Base-by-base conservation (phyloP, 2,329 filamentous ascomycete genomes). In the Xylariaceae sp. region DNA sequence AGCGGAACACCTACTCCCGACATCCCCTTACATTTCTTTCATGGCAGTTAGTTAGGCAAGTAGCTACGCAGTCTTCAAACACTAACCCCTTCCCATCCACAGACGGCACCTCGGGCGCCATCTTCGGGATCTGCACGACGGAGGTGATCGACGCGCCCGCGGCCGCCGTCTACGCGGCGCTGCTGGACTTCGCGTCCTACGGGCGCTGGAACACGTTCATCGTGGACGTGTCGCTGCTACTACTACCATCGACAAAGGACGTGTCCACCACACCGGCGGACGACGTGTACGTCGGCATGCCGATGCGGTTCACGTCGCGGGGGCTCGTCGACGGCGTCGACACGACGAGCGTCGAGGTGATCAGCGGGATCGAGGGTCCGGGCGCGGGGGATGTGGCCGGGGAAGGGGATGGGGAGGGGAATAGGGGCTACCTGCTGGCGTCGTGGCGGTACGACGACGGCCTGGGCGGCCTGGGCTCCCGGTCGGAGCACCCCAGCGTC, bases 141-240 rank as follows among this genome's bases (percentile, higher is more conserved):
- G 44, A 65, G 2, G 9, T 63, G 12, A 64, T 70, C 54, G 40
- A 56, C 49, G 64, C 66, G 1, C 40, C 56, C 0, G 52, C 54
- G 0, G 46, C 52, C 2, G 23, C 46, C n/a, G 54, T 65, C 7
- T 63, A 66, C 51, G 49, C 61, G 23, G 60, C 63, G 21, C 47
- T 70, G 2, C 58, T 70, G 18, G 63, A 67, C 44, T 70, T 65
- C 61, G 46, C 52, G 20, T 59, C 62, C 0, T 71, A 70, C 48
- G 37, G 44, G 1, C 10, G 10, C 14, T 71, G 68, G 69, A 70
- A 68, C 56, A 57, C 61, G 2, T 71, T 70, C 54, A 63, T 69
- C 23, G 40, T 61, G 23, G 44, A 59, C 19, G 63, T 70, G 5
- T 53, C 43, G 1, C 44, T 69, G 3, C 64, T n/a, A n/a, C n/a